Percentiles rank a stretch among this genome's conserved stretches.
Conservation (phyloP, 83 land plant species). For the Diphasiastrum complanatum region DNA sequence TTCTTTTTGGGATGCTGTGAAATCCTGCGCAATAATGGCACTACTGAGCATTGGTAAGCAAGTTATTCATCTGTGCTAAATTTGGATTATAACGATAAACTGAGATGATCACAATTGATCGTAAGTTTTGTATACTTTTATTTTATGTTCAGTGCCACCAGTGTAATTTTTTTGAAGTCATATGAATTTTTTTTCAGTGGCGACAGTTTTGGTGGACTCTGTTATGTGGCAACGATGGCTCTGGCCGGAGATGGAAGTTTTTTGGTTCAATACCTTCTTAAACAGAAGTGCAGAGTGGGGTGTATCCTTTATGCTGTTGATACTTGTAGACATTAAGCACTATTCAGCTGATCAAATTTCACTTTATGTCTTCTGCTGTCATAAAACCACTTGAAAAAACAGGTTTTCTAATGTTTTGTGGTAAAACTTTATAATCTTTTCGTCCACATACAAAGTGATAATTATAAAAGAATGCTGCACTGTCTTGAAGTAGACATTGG, state of each 20-base stretch:
- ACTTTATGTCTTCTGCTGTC: too few relatives aligned
- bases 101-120: too few relatives aligned
- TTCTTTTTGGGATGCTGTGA: conserved; percentile 49
- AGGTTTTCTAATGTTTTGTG: not conserved
- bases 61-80: too few relatives aligned
- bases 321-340: too few relatives aligned
- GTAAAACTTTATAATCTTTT: not conserved
- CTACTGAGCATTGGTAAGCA: conserved; percentile 50
- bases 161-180: not conserved
- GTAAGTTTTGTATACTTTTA: too few relatives aligned
- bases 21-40: conserved; percentile 43
- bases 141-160: not conserved
- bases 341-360: too few relatives aligned
- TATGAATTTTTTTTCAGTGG: conserved; percentile 25
- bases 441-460: too few relatives aligned
- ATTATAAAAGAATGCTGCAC: too few relatives aligned
- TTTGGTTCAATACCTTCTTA: conserved; percentile 92
- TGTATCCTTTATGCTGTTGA: conserved; percentile 55
- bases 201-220: conserved; percentile 61
- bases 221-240: conserved; percentile 73
- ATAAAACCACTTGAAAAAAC: too few relatives aligned
- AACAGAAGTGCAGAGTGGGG: conserved; percentile 99
- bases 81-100: too few relatives aligned
- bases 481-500: too few relatives aligned
- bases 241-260: conserved; percentile 93